phyloP scores from a whole-genome alignment of 2,329 filamentous ascomycete genomes.

The Cladophialophora immunda region DNA sequence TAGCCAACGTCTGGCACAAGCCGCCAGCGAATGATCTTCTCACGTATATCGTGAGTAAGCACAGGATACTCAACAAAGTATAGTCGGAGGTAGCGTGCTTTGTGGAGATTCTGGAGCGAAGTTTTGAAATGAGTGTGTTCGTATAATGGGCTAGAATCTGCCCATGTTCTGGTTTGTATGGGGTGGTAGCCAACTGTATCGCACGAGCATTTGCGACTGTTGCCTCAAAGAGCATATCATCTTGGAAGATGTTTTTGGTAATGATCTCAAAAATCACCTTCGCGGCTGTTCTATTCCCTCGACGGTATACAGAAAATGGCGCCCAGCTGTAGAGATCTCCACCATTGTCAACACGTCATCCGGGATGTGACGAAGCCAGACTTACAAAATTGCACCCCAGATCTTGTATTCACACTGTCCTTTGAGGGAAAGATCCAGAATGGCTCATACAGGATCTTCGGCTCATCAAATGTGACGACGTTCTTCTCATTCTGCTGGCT shows the following conservation, averaged over 20 bases:
- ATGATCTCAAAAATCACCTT: not conserved
- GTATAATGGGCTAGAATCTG: not conserved
- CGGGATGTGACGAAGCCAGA: not conserved
- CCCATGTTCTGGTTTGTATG: not conserved
- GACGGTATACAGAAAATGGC: not conserved
- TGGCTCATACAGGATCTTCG: not conserved
- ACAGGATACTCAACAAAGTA: not conserved
- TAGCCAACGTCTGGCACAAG: not conserved
- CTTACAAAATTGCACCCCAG: not conserved
- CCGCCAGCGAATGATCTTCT: not conserved
- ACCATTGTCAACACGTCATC: not conserved
- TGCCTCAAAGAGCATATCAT: not conserved
- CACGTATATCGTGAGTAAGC: not conserved
- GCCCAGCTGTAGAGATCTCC: slow-evolving; percentile 2
- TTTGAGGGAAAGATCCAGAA: not conserved
- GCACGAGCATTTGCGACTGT: not conserved
- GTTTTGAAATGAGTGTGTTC: not conserved
- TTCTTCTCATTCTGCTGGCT: not conserved
- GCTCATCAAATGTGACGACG: not conserved
- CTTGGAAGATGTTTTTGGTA: slow-evolving; percentile 1
- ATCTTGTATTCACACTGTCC: not conserved
- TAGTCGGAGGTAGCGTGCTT: not conserved
- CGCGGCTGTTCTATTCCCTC: not conserved
- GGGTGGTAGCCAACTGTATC: not conserved
- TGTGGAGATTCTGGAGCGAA: not conserved